phyloP scores from a whole-genome alignment of 371 early-diverging fungal species.

The Mucor racemosus region DNA sequence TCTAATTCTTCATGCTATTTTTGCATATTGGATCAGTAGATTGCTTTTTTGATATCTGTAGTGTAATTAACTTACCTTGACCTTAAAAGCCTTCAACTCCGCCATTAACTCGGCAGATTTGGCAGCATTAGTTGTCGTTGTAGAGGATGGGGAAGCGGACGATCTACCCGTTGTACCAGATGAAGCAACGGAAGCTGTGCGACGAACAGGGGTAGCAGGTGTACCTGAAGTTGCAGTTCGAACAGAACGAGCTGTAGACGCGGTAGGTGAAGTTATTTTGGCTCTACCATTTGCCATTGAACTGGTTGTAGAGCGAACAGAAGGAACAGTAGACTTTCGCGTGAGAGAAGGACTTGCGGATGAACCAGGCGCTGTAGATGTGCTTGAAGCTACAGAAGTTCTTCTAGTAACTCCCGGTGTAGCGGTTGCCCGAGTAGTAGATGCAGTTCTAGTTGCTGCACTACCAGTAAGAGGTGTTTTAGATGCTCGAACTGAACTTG shows the following conservation, averaged over 20 bases:
- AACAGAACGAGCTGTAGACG: constrained; percentile 26
- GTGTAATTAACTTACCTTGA: constrained; percentile 27
- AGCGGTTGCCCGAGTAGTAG: constrained; percentile 10
- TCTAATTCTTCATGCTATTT: constrained; percentile 30
- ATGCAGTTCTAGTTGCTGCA: not conserved
- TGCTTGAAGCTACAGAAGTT: constrained; percentile 19
- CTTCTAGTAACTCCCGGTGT: constrained; percentile 19
- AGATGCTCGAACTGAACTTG: constrained; percentile 15
- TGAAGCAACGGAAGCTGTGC: constrained; percentile 20
- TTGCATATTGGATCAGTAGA: not conserved
- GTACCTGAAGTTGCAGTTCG: constrained; percentile 2
- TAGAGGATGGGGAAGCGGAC: constrained; percentile 18
- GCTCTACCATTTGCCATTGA: constrained; percentile 10
- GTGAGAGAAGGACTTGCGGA: constrained; percentile 12
- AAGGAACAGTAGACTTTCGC: constrained; percentile 20
- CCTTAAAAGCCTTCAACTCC: constrained; percentile 29
- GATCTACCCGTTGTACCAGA: constrained; percentile 12
- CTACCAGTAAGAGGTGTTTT: constrained; percentile 11
- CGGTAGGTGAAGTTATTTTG: constrained; percentile 29
- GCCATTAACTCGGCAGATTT: constrained; percentile 30
- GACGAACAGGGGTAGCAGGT: constrained; percentile 18
- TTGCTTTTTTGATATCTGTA: constrained; percentile 1
- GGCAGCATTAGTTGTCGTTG: constrained; percentile 8
- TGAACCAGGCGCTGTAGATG: not conserved
- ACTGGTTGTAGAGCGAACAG: constrained; percentile 10